These are phyloP conservation scores for Aureobasidium sp. DNA, from an alignment of 2,329 filamentous ascomycete species.

Conservation along the genomic window DNA sequence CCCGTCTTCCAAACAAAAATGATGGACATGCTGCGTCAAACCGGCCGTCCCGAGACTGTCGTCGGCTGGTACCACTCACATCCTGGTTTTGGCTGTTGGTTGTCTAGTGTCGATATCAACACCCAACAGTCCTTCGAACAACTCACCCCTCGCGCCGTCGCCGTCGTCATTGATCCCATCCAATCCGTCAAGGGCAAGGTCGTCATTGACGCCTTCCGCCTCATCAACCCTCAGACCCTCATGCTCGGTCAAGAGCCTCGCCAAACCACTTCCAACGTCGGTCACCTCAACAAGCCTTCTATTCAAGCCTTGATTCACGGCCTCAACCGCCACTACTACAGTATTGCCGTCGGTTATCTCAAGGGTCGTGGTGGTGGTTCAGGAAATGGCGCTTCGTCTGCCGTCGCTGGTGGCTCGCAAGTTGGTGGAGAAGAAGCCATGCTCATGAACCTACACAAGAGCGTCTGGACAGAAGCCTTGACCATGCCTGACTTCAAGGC, in stretches of 20 bases:
- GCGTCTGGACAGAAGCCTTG: conserved; percentile 95
- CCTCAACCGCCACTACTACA: conserved; percentile 98
- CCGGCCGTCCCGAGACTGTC: conserved; percentile 89
- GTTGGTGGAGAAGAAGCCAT: conserved; percentile 86
- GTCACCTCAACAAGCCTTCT: conserved; percentile 98
- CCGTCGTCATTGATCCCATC: conserved; percentile 96
- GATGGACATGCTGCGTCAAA: conserved; percentile 99
- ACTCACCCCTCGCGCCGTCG: conserved; percentile 89
- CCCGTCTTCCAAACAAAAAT: conserved; percentile 99
- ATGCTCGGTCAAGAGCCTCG: conserved; percentile 97
- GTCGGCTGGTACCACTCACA: conserved; percentile 99
- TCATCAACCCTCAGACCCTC: conserved; percentile 94
- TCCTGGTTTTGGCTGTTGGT: conserved; percentile 97
- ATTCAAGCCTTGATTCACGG: conserved; percentile 98
- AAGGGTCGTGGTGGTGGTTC: conserved; percentile 43
- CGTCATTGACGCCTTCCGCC: conserved; percentile 96
- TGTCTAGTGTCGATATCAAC: conserved; percentile 98
- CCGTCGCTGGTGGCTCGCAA: background rate
- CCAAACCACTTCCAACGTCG: conserved; percentile 94
- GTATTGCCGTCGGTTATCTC: conserved; percentile 94
- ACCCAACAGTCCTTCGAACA: conserved; percentile 99
- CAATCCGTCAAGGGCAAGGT: conserved; percentile 99
- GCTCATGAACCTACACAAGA: conserved; percentile 99
- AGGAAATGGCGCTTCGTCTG: conserved; percentile 3
- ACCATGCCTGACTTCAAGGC: conserved; percentile 92